phyloP scores from a whole-genome alignment of 306 rosid genomes.

The Cucurbita ficifolia region DNA sequence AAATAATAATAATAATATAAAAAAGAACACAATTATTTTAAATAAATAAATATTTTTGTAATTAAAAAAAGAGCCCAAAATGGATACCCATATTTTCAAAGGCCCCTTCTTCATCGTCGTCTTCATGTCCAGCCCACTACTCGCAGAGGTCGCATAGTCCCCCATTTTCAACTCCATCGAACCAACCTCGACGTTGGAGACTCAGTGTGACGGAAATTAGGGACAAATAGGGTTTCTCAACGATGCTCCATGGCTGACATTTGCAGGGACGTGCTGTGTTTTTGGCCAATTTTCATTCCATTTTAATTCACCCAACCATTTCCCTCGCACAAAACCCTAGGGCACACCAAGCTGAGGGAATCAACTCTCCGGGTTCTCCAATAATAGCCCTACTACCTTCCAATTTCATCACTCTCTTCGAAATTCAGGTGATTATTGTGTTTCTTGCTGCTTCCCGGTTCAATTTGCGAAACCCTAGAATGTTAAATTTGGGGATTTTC shows the following conservation, averaged over 20 bases:
- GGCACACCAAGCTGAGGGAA: slow-evolving; percentile 25
- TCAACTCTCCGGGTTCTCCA: slow-evolving; percentile 10
- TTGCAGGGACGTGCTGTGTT: slow-evolving; percentile 22
- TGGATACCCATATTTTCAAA: slow-evolving; percentile 38
- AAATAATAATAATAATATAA: not conserved
- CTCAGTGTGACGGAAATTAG: slow-evolving; percentile 2
- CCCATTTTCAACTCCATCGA: slow-evolving; percentile 19
- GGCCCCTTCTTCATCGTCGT: slow-evolving; percentile 54
- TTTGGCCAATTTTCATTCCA: slow-evolving; percentile 35
- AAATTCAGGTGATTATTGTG: slow-evolving; percentile 45
- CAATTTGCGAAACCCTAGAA: slow-evolving; percentile 68
- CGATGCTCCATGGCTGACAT: slow-evolving; percentile 50
- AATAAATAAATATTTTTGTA: not conserved
- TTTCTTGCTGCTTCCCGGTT: slow-evolving; percentile 22
- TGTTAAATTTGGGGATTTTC: slow-evolving; percentile 26
- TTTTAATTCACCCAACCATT: slow-evolving; percentile 13
- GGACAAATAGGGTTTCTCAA: slow-evolving; percentile 14
- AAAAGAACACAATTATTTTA: too few relatives aligned
- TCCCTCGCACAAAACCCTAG: slow-evolving; percentile 82
- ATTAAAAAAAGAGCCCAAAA: slow-evolving; percentile 56
- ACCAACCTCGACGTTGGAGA: slow-evolving; percentile 18
- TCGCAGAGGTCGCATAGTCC: slow-evolving; percentile 78
- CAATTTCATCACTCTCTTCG: slow-evolving; percentile 20
- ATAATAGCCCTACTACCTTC: slow-evolving; percentile 35
- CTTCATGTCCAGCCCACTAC: slow-evolving; percentile 86